Conservation (phyloP, 2,329 filamentous ascomycete species). For the Ceratocystis destructans region DNA sequence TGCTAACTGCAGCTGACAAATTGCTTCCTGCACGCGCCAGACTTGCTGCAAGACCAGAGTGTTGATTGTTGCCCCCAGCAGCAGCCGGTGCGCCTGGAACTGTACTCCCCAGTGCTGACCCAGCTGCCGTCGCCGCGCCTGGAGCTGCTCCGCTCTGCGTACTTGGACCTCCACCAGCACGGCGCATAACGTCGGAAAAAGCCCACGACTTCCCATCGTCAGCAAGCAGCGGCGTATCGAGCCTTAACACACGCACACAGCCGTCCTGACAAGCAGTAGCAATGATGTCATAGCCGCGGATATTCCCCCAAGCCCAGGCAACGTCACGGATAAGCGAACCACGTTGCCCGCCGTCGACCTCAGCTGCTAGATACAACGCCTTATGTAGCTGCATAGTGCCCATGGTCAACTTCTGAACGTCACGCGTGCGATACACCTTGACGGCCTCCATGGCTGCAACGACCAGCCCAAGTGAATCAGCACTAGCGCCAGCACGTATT, state of each 20-base stretch:
- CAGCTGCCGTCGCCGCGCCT: slow-evolving; percentile 25
- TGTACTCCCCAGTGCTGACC: slow-evolving; percentile 20
- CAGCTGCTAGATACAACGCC: slow-evolving; percentile 74
- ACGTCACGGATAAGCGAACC: slow-evolving; percentile 69
- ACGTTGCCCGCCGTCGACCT: slow-evolving; percentile 44
- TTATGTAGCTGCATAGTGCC: slow-evolving; percentile 46
- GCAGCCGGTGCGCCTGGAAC: slow-evolving; percentile 24
- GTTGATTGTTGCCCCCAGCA: slow-evolving; percentile 25
- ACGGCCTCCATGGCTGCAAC: slow-evolving; percentile 77
- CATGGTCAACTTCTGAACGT: slow-evolving; percentile 36
- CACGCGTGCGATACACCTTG: slow-evolving; percentile 65
- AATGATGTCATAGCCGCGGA: slow-evolving; percentile 77
- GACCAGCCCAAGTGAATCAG: slow-evolving; percentile 65
- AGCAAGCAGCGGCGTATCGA: slow-evolving; percentile 44
- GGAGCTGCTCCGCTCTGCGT: background rate
- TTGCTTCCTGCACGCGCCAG: slow-evolving; percentile 20
- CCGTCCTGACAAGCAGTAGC: slow-evolving; percentile 91
- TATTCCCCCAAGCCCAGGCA: slow-evolving; percentile 83
- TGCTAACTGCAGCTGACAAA: slow-evolving; percentile 7
- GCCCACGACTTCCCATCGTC: slow-evolving; percentile 40
- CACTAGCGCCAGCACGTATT: slow-evolving; percentile 64
- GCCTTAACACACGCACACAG: slow-evolving; percentile 71
- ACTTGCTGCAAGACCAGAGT: slow-evolving; percentile 16
- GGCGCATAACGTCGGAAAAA: slow-evolving; percentile 29
- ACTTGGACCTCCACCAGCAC: slow-evolving; percentile 21